Percentiles rank a stretch among this genome's conserved stretches.
These are phyloP conservation scores for Colletotrichum orbiculare DNA, from an alignment of 2,329 filamentous ascomycete species.

Conservation along the genomic window DNA sequence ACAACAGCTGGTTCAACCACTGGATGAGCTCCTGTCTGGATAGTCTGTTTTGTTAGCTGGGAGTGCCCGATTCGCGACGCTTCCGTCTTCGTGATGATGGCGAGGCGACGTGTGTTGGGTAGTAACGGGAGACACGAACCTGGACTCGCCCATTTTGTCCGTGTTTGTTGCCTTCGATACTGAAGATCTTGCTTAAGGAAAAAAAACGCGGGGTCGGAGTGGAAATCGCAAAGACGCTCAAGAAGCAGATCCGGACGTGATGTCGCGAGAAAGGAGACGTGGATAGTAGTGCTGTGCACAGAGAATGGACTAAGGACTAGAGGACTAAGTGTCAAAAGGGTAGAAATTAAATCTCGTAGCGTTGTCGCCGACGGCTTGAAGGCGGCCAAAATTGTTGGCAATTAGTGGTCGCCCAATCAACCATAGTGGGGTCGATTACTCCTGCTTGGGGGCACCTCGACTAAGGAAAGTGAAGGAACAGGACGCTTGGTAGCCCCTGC, in stretches of 20 bases:
- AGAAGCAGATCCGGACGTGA: conserved; percentile 23
- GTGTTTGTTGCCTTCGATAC: conserved; percentile 24
- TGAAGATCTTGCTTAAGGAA: not conserved
- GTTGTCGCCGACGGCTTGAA: conserved; percentile 39
- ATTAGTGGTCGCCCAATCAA: conserved; percentile 53
- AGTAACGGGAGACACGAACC: conserved; percentile 50
- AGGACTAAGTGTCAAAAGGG: conserved; percentile 29
- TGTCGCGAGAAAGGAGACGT: conserved; percentile 29
- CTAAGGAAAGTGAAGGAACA: too few relatives aligned
- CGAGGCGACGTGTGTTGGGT: conserved; percentile 12
- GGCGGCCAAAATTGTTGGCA: conserved; percentile 38
- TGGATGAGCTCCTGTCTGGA: conserved; percentile 91
- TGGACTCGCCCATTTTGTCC: conserved; percentile 72
- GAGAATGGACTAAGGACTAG: conserved; percentile 27
- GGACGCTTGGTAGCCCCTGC: conserved; percentile 7
- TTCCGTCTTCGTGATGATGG: not conserved
- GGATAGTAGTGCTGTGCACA: conserved; percentile 16
- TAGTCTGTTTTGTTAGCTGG: conserved; percentile 39
- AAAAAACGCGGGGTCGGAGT: conserved; percentile 17
- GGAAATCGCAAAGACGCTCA: conserved; percentile 29
- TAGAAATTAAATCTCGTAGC: conserved; percentile 42
- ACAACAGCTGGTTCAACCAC: conserved; percentile 97
- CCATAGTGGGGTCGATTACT: conserved; percentile 43
- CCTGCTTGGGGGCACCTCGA: not conserved
- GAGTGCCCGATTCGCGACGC: conserved; percentile 15